Evolutionary conservation across 495 filamentous ascomycete species (phyloP), one percentile per base, ranked within the genome.

Genomic region (Talaromyces liani): DNA sequence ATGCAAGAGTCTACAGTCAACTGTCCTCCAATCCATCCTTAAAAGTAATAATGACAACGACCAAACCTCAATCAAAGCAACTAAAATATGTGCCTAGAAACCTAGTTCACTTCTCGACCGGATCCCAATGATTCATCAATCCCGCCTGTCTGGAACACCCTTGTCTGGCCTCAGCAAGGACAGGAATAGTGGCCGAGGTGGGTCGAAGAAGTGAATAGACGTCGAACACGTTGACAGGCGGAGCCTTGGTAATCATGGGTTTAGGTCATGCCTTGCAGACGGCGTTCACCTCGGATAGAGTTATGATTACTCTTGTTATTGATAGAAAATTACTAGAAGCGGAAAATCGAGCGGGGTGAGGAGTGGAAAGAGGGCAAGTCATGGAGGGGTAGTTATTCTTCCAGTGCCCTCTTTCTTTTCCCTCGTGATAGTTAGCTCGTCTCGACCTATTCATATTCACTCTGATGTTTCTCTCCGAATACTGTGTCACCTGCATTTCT

Each of bases 141-240:
- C 45, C 51, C 51, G 24, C 51, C 51, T 55, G 51, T 55, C 22
- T 55, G 51, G 51, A 55, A 25, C 51, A 29, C 51, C 51, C 51
- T 29, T 29, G 51, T 55, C 51, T 14, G 51, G 45, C 3, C 51
- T 55, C 10, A 25, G 49, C 20, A n/a, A 14, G 51, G 10, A 29
- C 20, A 22, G 51, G 51, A 29, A 27, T 55, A 29, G 51, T 55
- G 20, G n/a, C 51, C 51, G 25, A 24, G 25, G 51, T 55, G 51
- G 51, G 10, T 22, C 20, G 6, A 51, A 55, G n/a, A 24, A 55
- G n/a, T 49, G 45, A 49, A 55, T 55, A 14, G 20, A 55, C 24
- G 51, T 55, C 14, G 51, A 55, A 55, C 51, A 55, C 51, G 51
- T 55, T 29, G 25, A 55, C 45, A 49, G n/a, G 36, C 36, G 36